A percentile compares a stretch with the other conserved stretches of the same genome.
phyloP scores from a whole-genome alignment of 176 grass and related monocot genomes.

The Musa beccarii region DNA sequence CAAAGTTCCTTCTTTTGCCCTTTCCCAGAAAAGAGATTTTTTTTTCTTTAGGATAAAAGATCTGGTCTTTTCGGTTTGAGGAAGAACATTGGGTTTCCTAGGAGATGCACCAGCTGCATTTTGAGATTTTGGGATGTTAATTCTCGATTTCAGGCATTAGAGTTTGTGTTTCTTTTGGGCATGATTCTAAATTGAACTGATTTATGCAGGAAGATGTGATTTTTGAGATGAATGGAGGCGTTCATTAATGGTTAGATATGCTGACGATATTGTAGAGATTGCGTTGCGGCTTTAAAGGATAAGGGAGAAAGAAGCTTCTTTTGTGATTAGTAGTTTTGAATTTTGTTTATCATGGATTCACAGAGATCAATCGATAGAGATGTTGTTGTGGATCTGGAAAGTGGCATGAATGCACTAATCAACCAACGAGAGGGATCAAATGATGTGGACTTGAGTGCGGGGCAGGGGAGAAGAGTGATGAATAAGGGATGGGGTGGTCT shows the following conservation, averaged over 20 bases:
- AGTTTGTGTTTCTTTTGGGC: neutral
- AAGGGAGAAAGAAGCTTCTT: neutral
- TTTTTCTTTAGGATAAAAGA: neutral
- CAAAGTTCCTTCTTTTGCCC: neutral
- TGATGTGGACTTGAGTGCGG: conserved; percentile 3
- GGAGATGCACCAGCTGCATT: neutral
- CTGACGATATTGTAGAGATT: neutral
- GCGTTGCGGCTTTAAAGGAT: neutral
- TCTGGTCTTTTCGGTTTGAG: conserved; percentile 1
- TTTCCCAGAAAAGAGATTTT: neutral
- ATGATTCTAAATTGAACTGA: neutral
- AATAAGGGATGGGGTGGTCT: conserved; percentile 27
- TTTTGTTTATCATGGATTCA: conserved; percentile 40
- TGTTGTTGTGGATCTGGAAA: conserved; percentile 56
- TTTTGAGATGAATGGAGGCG: neutral
- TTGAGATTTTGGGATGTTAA: neutral
- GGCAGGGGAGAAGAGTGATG: conserved; percentile 9
- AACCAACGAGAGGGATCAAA: conserved; percentile 16
- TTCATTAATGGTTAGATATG: neutral
- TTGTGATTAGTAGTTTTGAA: too few relatives aligned
- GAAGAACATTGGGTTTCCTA: neutral
- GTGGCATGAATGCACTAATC: conserved; percentile 28
- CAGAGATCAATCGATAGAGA: conserved; percentile 30
- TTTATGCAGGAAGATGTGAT: neutral
- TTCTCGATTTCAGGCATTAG: too few relatives aligned